phyloP scores from a whole-genome alignment of 345 rosid species.

The Anacardium occidentale region DNA sequence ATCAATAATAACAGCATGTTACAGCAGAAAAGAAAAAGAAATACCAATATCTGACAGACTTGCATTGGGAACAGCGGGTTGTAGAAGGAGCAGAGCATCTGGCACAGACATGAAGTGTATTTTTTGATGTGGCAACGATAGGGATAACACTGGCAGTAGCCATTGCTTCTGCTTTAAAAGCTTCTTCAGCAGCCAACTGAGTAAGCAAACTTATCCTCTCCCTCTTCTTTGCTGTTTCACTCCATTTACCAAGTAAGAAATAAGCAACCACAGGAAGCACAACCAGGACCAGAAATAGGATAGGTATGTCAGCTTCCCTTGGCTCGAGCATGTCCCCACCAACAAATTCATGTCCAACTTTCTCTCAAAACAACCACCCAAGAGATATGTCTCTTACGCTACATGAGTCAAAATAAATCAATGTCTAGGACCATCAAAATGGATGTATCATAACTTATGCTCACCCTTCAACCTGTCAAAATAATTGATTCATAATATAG shows the following conservation, averaged over 20 bases:
- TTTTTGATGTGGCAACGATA: conserved; percentile 37
- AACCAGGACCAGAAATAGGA: conserved; percentile 73
- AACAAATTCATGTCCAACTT: conserved; percentile 74
- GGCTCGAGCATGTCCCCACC: conserved; percentile 88
- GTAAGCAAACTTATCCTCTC: conserved; percentile 62
- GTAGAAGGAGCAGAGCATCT: conserved; percentile 65
- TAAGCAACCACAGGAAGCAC: conserved; percentile 81
- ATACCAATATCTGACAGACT: conserved; percentile 81
- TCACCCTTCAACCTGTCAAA: conserved; percentile 15
- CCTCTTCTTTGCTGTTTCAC: conserved; percentile 61
- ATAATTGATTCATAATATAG: conserved; percentile 1
- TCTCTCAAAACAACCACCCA: conserved; percentile 24
- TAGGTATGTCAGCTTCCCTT: conserved; percentile 82
- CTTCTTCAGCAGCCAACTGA: conserved; percentile 79
- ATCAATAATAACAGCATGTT: not conserved
- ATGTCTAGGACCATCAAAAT: conserved; percentile 12
- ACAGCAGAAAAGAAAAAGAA: conserved; percentile 17
- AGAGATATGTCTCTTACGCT: conserved; percentile 31
- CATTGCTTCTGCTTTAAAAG: conserved; percentile 54
- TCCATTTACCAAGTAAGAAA: conserved; percentile 81
- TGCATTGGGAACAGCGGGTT: conserved; percentile 91
- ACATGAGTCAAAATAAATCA: conserved; percentile 29
- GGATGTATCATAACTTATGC: conserved; percentile 18
- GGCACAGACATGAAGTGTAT: conserved; percentile 61
- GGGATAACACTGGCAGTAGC: conserved; percentile 43